Evolutionary conservation across 331 rosid species (phyloP).

Genomic region (Cydonia oblonga): DNA sequence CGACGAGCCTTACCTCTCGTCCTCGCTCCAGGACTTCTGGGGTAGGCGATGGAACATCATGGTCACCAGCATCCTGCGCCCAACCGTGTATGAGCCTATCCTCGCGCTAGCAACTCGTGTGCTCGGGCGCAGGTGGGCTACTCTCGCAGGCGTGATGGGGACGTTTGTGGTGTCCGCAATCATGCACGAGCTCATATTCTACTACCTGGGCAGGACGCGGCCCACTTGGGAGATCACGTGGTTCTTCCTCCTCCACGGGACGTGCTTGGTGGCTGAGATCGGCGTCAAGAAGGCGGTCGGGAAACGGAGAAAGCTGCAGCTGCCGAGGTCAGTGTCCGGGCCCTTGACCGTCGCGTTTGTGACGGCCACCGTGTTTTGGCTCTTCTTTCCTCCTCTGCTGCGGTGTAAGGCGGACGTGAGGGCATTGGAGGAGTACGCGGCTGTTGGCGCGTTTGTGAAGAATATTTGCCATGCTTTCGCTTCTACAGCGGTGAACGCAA

Average conservation of each 20-base stretch:
- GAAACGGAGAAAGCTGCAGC: background rate
- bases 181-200: constrained; percentile 45
- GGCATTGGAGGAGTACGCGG: constrained; percentile 26
- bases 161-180: constrained; percentile 40
- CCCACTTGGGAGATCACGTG: constrained; percentile 42
- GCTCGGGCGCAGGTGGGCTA: constrained; percentile 19
- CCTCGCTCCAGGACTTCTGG: constrained; percentile 73
- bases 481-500: background rate
- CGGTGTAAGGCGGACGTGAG: constrained; percentile 12
- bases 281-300: constrained; percentile 8
- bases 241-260: constrained; percentile 40
- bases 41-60: constrained; percentile 59
- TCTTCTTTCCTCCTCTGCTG: constrained; percentile 33
- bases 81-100: constrained; percentile 39
- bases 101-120: background rate
- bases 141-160: constrained; percentile 2
- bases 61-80: constrained; percentile 41
- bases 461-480: background rate
- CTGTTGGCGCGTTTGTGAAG: constrained; percentile 18
- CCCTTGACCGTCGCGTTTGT: constrained; percentile 27
- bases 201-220: constrained; percentile 21
- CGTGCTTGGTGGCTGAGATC: constrained; percentile 20
- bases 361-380: constrained; percentile 24
- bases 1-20: constrained; percentile 41
- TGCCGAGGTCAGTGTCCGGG: constrained; percentile 27